Percentiles rank a stretch among this genome's conserved stretches.
Conservation (phyloP, 495 filamentous ascomycete genomes). For the Lepidopterella palustris region DNA sequence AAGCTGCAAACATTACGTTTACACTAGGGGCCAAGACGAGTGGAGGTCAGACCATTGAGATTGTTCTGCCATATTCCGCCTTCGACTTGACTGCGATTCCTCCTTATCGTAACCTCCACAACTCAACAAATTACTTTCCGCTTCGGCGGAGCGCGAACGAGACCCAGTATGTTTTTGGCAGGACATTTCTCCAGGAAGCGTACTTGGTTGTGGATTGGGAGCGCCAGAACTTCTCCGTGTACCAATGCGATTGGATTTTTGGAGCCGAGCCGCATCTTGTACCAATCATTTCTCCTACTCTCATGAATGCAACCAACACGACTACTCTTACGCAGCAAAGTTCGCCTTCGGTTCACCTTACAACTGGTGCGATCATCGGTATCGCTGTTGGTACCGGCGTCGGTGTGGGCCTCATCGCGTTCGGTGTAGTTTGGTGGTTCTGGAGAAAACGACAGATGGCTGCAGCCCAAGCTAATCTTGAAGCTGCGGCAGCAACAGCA, state of each 20-base stretch:
- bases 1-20: constrained; percentile 49
- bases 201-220: constrained; percentile 47
- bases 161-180: constrained; percentile 50
- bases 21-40: constrained; percentile 40
- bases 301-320: not conserved
- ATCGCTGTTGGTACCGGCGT: constrained; percentile 27
- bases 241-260: constrained; percentile 35
- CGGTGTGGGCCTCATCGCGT: constrained; percentile 15
- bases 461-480: constrained; percentile 8
- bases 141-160: constrained; percentile 45
- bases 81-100: constrained; percentile 45
- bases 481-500: constrained; percentile 5
- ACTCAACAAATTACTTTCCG: constrained; percentile 46
- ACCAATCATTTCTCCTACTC: constrained; percentile 26
- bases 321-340: not conserved
- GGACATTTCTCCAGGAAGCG: constrained; percentile 54
- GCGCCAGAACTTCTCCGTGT: constrained; percentile 43
- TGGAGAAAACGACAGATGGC: constrained; percentile 17
- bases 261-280: constrained; percentile 34
- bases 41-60: constrained; percentile 40
- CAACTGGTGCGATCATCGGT: constrained; percentile 26
- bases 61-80: constrained; percentile 48
- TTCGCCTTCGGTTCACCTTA: not conserved
- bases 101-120: constrained; percentile 29
- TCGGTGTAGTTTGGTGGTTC: constrained; percentile 14